These are phyloP conservation scores for Austroboletus novae-zelandiae DNA, from an alignment of 1,284 basidiomycete species.

Conservation along the genomic window DNA sequence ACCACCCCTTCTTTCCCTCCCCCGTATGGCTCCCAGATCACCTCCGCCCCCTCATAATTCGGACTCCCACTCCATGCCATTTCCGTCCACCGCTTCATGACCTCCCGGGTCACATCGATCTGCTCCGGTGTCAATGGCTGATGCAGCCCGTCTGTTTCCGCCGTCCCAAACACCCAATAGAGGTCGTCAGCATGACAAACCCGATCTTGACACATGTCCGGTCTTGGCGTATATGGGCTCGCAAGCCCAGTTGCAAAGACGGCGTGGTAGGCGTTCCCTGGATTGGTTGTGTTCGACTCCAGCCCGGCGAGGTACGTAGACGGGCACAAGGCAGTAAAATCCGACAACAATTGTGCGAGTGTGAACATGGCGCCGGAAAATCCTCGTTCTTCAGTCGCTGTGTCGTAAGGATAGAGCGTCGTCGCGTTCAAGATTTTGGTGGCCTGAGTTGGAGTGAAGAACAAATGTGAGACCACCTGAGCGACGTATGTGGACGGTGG, in stretches of 20 bases:
- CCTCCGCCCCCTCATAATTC: conserved; percentile 9
- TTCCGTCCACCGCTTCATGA: conserved; percentile 9
- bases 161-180: conserved; percentile 9
- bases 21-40: conserved; percentile 1
- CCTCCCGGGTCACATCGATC: conserved; percentile 7
- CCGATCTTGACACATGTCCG: conserved; percentile 7
- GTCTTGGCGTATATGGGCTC: conserved; percentile 9
- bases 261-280: conserved; percentile 11
- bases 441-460: neutral
- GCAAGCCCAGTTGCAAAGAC: conserved; percentile 7
- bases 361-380: conserved; percentile 2
- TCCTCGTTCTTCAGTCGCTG: neutral
- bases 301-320: conserved; percentile 11
- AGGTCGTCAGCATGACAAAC: conserved; percentile 14
- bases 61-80: conserved; percentile 9
- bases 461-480: neutral
- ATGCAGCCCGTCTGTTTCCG: conserved; percentile 11
- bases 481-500: conserved; percentile 4
- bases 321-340: conserved; percentile 8
- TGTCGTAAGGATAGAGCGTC: conserved; percentile 8
- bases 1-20: too few species aligned
- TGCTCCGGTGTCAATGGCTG: conserved; percentile 9
- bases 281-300: conserved; percentile 14
- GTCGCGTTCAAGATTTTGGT: conserved; percentile 1
- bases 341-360: conserved; percentile 1